phyloP scores from a whole-genome alignment of 2,329 filamentous ascomycete species.

The Diaporthe humulicola region DNA sequence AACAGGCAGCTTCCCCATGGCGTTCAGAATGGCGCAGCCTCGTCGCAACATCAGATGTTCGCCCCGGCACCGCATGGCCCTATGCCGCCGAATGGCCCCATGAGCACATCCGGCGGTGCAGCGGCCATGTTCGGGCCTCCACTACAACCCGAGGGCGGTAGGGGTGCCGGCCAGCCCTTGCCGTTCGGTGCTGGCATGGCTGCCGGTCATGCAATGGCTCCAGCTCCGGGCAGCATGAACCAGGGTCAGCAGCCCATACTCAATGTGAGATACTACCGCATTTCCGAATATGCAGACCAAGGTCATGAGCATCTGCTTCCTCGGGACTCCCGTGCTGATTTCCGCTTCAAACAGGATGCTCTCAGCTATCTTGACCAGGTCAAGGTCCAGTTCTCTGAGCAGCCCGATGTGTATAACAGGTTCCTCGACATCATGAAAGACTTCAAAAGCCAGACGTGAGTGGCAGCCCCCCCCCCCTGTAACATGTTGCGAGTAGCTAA shows the following conservation, averaged over 20 bases:
- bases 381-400: conserved; percentile 96
- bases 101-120: conserved; percentile 71
- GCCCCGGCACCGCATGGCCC: conserved; percentile 65
- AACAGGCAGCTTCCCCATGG: conserved; percentile 66
- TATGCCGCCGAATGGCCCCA: conserved; percentile 63
- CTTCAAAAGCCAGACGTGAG: conserved; percentile 96
- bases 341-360: conserved; percentile 66
- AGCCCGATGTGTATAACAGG: conserved; percentile 96
- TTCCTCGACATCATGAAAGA: conserved; percentile 99
- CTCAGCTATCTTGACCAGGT: conserved; percentile 98
- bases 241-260: conserved; percentile 89
- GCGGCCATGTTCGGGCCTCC: conserved; percentile 79
- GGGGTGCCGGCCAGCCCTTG: conserved; percentile 72
- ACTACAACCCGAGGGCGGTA: conserved; percentile 69
- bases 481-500: conserved; percentile 38
- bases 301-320: conserved; percentile 28
- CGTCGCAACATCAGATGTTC: conserved; percentile 69
- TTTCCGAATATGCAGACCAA: conserved; percentile 21
- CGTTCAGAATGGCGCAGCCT: conserved; percentile 61
- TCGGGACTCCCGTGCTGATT: conserved; percentile 44
- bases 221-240: conserved; percentile 69
- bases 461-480: conserved; percentile 42
- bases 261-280: conserved; percentile 65
- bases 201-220: conserved; percentile 50
- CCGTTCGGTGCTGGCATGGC: conserved; percentile 62